Evolutionary conservation across 164 flowering plant species (phyloP).

Genomic region (Nymphaea thermarum): DNA sequence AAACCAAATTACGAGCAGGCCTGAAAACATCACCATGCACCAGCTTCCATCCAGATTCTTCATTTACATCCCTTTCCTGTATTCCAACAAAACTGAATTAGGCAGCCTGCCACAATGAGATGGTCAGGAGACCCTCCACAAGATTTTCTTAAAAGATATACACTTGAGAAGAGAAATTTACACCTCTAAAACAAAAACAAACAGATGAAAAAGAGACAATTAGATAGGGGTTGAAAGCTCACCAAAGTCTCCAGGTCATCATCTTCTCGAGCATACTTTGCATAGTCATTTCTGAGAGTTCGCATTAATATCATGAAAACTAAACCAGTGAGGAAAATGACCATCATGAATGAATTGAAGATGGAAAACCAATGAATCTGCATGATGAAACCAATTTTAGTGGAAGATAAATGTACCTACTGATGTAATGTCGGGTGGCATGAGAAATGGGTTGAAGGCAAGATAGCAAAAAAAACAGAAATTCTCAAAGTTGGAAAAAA

Average conservation of each 20-base stretch:
- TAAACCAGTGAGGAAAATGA: constrained; percentile 95
- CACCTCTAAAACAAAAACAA: not conserved
- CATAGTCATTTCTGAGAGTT: constrained; percentile 97
- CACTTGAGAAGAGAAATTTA: too few species aligned
- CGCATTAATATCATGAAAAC: constrained; percentile 99
- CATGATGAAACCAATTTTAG: constrained; percentile 6
- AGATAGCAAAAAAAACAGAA: not conserved
- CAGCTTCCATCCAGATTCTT: constrained; percentile 99
- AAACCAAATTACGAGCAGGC: constrained; percentile 59
- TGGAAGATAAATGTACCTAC: not conserved
- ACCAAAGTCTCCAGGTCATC: constrained; percentile 97
- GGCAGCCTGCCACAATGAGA: not conserved
- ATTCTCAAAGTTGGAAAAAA: not conserved
- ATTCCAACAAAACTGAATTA: constrained; percentile 1
- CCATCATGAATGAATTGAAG: constrained; percentile 99
- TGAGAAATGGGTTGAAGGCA: not conserved
- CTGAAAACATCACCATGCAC: constrained; percentile 99
- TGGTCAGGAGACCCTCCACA: too few species aligned
- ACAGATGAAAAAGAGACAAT: not conserved
- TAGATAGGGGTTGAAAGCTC: not conserved
- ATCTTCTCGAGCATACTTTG: constrained; percentile 97
- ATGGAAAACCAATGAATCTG: constrained; percentile 99
- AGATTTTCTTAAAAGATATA: too few species aligned
- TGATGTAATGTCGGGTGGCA: not conserved
- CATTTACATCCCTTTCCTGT: constrained; percentile 97